phyloP scores from a whole-genome alignment of 1,284 basidiomycete genomes.

The Somion occarium region DNA sequence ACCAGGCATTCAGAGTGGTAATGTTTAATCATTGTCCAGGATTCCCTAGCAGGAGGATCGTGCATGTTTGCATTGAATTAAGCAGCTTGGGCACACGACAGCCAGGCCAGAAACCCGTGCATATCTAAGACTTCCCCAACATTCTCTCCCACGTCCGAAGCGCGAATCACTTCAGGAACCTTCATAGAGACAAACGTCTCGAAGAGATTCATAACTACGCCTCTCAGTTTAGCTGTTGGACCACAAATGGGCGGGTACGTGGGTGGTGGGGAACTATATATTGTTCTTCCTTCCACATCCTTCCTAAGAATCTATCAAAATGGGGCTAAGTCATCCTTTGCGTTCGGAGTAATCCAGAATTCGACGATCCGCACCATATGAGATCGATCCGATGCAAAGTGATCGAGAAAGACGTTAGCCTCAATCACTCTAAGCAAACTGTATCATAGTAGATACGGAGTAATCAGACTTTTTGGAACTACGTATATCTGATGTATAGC shows the following conservation, averaged over 20 bases:
- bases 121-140: conserved; percentile 38
- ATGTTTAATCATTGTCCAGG: no score
- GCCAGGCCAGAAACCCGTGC: conserved; percentile 29
- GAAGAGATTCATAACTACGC: conserved; percentile 58
- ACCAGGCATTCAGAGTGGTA: no score
- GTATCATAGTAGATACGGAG: conserved; percentile 4
- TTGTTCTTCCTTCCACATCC: background rate
- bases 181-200: conserved; percentile 53
- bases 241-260: conserved; percentile 50
- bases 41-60: no score
- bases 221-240: conserved; percentile 31
- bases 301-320: background rate
- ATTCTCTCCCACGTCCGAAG: conserved; percentile 15
- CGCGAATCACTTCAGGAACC: background rate
- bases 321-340: background rate
- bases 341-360: background rate
- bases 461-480: no score
- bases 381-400: conserved; percentile 74
- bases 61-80: no score
- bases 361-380: conserved; percentile 54
- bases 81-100: no score
- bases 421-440: conserved; percentile 48
- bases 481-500: background rate
- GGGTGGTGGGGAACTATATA: conserved; percentile 40
- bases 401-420: conserved; percentile 42